Evolutionary conservation across 169 alveolate species (phyloP).

Genomic region (Eimeria praecox): DNA sequence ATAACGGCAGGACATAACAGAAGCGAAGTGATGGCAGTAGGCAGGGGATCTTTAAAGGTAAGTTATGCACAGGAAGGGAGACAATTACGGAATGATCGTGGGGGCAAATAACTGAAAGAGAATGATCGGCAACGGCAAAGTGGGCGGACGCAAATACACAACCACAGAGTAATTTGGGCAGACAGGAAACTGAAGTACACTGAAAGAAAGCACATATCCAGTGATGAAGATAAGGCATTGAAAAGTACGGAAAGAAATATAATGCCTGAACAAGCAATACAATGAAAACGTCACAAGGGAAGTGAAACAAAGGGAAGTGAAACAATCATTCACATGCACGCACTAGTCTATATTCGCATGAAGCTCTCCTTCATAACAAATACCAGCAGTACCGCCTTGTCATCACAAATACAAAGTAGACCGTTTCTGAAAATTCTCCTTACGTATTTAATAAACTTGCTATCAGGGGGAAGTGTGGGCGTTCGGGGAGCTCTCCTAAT

Average conservation of each 20-base stretch:
- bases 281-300: background rate
- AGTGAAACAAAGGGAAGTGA: background rate
- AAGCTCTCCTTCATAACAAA: background rate
- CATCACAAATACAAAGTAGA: background rate
- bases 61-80: background rate
- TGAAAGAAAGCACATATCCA: background rate
- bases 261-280: background rate
- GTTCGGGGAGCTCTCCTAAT: conserved; percentile 73
- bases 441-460: conserved; percentile 36
- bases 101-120: background rate
- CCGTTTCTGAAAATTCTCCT: background rate
- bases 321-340: background rate
- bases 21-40: background rate
- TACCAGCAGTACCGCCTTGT: background rate
- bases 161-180: background rate
- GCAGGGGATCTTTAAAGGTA: background rate
- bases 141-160: background rate
- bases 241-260: background rate
- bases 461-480: conserved; percentile 66
- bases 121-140: background rate
- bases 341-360: background rate
- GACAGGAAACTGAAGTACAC: background rate
- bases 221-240: background rate
- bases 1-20: too few species aligned
- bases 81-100: background rate